These are phyloP conservation scores for Saksenaea oblongispora DNA, from an alignment of 371 early-diverging fungal genomes.

Conservation along the genomic window DNA sequence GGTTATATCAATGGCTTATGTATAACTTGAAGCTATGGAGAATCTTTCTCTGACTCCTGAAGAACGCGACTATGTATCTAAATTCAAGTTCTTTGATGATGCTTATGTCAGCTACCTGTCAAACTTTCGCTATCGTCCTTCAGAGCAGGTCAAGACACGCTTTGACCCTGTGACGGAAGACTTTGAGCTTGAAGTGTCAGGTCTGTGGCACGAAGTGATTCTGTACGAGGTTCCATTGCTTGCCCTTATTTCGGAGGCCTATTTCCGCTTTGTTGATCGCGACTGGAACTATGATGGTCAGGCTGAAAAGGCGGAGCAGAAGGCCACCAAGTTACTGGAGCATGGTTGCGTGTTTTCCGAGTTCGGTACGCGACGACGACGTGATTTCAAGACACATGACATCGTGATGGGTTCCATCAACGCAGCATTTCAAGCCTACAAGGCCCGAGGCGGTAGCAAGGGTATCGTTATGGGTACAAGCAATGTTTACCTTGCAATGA, in stretches of 20 bases:
- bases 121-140: conserved; percentile 61
- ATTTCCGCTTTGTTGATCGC: conserved; percentile 67
- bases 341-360: conserved; percentile 74
- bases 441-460: conserved; percentile 11
- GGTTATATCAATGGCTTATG: not conserved
- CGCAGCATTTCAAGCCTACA: conserved; percentile 22
- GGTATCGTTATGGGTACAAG: conserved; percentile 70
- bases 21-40: conserved; percentile 26
- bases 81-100: conserved; percentile 52
- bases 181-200: conserved; percentile 54
- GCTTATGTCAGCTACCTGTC: conserved; percentile 62
- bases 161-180: conserved; percentile 33
- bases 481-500: conserved; percentile 72
- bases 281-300: conserved; percentile 75
- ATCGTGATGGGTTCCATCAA: conserved; percentile 56
- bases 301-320: conserved; percentile 49
- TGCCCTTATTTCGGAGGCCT: conserved; percentile 72
- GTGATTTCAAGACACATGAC: conserved; percentile 70
- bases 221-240: conserved; percentile 78
- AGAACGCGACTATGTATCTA: conserved; percentile 58
- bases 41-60: conserved; percentile 42
- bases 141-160: conserved; percentile 50
- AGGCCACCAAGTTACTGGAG: conserved; percentile 50
- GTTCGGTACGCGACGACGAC: conserved; percentile 78
- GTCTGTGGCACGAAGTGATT: conserved; percentile 74